Conservation (phyloP, 441 rosid genomes). For the Adansonia gregorii region DNA sequence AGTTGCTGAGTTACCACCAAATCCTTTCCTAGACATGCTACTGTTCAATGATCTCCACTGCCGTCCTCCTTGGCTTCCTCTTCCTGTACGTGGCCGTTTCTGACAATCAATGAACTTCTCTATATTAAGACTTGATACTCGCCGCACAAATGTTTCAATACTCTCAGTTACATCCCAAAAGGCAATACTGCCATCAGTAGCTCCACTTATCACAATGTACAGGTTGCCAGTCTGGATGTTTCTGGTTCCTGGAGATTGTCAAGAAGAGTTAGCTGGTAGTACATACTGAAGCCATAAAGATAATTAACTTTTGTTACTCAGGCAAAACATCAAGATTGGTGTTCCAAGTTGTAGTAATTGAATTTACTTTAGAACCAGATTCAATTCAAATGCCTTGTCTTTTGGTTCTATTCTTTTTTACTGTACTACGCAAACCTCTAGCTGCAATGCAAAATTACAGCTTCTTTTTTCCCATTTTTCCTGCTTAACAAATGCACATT, state of each 20-base stretch:
- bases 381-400: background rate
- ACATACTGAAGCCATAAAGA: background rate
- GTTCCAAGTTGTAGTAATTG: background rate
- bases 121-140: constrained; percentile 52
- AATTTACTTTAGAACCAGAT: background rate
- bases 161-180: constrained; percentile 82
- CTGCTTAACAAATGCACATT: background rate
- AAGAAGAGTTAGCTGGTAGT: constrained; percentile 17
- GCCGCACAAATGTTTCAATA: constrained; percentile 70
- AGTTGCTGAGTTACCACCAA: constrained; percentile 27
- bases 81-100: constrained; percentile 88
- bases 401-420: background rate
- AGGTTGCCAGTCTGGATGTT: constrained; percentile 40
- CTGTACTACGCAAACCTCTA: background rate
- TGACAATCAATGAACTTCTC: constrained; percentile 65
- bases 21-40: constrained; percentile 35
- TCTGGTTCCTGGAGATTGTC: constrained; percentile 44
- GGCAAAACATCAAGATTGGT: background rate
- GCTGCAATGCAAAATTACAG: constrained; percentile 1
- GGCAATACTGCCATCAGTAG: constrained; percentile 93
- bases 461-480: background rate
- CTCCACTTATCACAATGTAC: constrained; percentile 83
- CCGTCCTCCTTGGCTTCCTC: constrained; percentile 98
- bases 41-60: constrained; percentile 64
- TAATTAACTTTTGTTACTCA: background rate